Evolutionary conservation across 768 basidiomycete genomes (phyloP).

Genomic region (Tubosaeta brunneosetosa): DNA sequence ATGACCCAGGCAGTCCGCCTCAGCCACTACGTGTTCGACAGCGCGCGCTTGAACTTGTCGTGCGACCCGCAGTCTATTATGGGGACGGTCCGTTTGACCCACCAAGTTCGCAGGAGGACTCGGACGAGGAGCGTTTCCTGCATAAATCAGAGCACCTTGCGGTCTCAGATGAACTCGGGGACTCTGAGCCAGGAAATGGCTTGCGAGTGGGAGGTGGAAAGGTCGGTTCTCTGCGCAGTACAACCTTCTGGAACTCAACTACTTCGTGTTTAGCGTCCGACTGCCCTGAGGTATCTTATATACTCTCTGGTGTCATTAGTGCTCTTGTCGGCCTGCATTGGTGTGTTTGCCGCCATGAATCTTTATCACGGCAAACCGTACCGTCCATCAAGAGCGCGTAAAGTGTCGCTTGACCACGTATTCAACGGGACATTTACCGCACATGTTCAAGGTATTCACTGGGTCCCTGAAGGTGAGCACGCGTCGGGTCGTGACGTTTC

Average conservation of each 20-base stretch:
- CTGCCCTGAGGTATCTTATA: slow-evolving; percentile 58
- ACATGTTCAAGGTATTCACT: slow-evolving; percentile 50
- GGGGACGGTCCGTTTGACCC: slow-evolving; percentile 74
- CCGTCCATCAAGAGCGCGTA: slow-evolving; percentile 50
- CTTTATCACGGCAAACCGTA: slow-evolving; percentile 56
- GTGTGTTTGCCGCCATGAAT: slow-evolving; percentile 68
- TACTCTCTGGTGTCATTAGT: slow-evolving; percentile 58
- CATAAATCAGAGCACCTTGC: slow-evolving; percentile 39
- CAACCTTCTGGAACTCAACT: slow-evolving; percentile 1
- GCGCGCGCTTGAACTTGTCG: slow-evolving; percentile 7
- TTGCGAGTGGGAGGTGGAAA: slow-evolving; percentile 36
- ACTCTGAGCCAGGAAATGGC: slow-evolving; percentile 27
- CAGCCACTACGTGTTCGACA: slow-evolving; percentile 1
- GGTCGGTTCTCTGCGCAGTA: slow-evolving; percentile 24
- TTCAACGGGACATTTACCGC: slow-evolving; percentile 85
- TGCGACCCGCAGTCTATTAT: slow-evolving; percentile 50
- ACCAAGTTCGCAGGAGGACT: slow-evolving; percentile 74
- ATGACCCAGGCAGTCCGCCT: slow-evolving; percentile 6
- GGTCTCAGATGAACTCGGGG: slow-evolving; percentile 8
- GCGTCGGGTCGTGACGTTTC: neutral
- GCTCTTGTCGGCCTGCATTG: slow-evolving; percentile 60
- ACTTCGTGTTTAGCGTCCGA: slow-evolving; percentile 35
- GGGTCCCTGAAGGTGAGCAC: slow-evolving; percentile 86
- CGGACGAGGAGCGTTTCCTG: slow-evolving; percentile 40
- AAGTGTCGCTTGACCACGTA: slow-evolving; percentile 82